phyloP scores from a whole-genome alignment of 2,329 filamentous ascomycete genomes.

The Colletotrichum gigasporum region DNA sequence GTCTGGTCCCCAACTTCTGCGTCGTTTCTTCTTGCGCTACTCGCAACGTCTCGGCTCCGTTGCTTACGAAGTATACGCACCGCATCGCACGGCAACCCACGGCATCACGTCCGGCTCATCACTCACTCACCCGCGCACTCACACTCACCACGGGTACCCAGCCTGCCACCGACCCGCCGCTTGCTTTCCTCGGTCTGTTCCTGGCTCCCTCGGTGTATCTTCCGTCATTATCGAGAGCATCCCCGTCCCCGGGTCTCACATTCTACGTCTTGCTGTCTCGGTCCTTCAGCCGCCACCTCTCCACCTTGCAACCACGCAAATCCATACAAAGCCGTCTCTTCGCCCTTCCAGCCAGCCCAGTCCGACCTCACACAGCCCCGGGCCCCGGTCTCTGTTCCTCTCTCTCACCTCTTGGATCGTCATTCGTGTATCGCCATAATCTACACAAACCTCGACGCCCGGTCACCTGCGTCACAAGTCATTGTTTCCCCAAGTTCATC shows the following conservation, averaged over 20 bases:
- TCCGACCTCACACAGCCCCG: background rate
- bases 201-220: background rate
- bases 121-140: background rate
- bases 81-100: background rate
- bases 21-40: constrained; percentile 24
- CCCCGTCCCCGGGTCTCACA: constrained; percentile 13
- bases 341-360: constrained; percentile 1
- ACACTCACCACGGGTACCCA: background rate
- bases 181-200: constrained; percentile 20
- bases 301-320: background rate
- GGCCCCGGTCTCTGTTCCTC: background rate
- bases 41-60: constrained; percentile 16
- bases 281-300: constrained; percentile 24
- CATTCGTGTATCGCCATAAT: background rate
- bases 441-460: background rate
- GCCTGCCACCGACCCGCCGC: no score
- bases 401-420: no score
- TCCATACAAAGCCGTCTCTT: background rate
- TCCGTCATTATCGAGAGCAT: constrained; percentile 20
- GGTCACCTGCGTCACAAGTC: constrained; percentile 2
- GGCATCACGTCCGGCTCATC: background rate
- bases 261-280: constrained; percentile 17
- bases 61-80: background rate
- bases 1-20: constrained; percentile 18
- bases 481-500: constrained; percentile 13